Base-by-base conservation (phyloP, 192 early-diverging fungal genomes). In the Dimargaris verticillata region DNA sequence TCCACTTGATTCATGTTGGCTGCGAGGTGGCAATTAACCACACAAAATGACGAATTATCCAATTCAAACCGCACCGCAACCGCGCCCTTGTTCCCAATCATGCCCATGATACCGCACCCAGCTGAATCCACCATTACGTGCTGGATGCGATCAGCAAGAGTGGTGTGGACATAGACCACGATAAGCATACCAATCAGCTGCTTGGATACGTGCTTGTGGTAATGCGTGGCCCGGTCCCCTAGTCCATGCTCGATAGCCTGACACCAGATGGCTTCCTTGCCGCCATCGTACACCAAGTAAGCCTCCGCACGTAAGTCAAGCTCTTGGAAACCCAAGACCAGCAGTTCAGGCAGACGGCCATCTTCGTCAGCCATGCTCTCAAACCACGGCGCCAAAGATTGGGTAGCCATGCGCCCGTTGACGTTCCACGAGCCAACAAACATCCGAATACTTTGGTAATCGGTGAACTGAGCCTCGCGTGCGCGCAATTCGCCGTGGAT, bases 61-160 rank as follows among this genome's bases (percentile, higher is more conserved):
- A 81, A 80, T 20, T 79, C 71, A 48, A 97, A 67, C 22, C 93
- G 77, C 43, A 94, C 80, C 2, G 85, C 84, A 9, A 92, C 86
- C 0, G 85, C 90, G 22, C 95, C 95, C 75, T 99, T 99, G 72
- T 99, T 99, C 43, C 93, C 95, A 53, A 89, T 78, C 46, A 90
- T 66, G 13, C 86, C 85, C 83, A 89, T 84, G 44, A 91, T 72
- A 0, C 95, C 95, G 14, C 88, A 87, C 4, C 88, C 92, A 28
- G 85, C 79, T 55, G 77, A 83, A 26, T 82, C 77, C 0, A 81
- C 70, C 43, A 79, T 66, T 1, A 95, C 71, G 41, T 87, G 86
- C 43, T 63, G 70, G 33, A 96, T 72, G 26, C 74, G 57, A 10
- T 67, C 61, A 0, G 47, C 29, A 43, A 87, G 70, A 1, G 72